Evolutionary conservation across 2,329 filamentous ascomycete genomes (phyloP).

Genomic region (Fusarium verrucosum): DNA sequence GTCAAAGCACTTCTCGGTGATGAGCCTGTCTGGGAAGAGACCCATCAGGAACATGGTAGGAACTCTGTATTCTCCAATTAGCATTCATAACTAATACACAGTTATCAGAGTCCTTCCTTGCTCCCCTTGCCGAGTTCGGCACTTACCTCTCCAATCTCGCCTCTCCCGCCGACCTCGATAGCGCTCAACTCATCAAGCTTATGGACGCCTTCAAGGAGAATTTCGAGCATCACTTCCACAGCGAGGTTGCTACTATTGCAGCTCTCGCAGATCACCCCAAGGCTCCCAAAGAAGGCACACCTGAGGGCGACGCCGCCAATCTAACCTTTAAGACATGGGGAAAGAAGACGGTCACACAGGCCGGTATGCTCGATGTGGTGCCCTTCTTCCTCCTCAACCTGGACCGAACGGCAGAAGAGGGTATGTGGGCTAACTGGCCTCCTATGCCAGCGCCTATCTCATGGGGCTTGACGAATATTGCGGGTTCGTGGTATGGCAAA

Average conservation of each 20-base stretch:
- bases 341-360: conserved; percentile 70
- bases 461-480: conserved; percentile 68
- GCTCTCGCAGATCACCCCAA: conserved; percentile 59
- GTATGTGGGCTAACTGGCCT: conserved; percentile 70
- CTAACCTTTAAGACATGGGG: conserved; percentile 68
- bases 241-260: conserved; percentile 63
- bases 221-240: conserved; percentile 66
- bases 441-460: conserved; percentile 69
- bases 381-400: conserved; percentile 73
- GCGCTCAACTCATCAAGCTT: conserved; percentile 57
- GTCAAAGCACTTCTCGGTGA: conserved; percentile 62
- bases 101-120: conserved; percentile 57
- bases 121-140: conserved; percentile 61
- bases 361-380: conserved; percentile 66
- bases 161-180: conserved; percentile 55
- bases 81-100: neutral
- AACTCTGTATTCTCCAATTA: neutral
- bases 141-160: conserved; percentile 59
- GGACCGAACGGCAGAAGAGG: conserved; percentile 67
- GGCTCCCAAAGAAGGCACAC: conserved; percentile 58
- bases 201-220: conserved; percentile 60
- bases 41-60: conserved; percentile 65
- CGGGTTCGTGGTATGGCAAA: conserved; percentile 62
- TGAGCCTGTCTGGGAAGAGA: conserved; percentile 61
- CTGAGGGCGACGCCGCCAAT: conserved; percentile 56